phyloP scores from a whole-genome alignment of 208 protist genomes.

The Zelonia costaricensis region DNA sequence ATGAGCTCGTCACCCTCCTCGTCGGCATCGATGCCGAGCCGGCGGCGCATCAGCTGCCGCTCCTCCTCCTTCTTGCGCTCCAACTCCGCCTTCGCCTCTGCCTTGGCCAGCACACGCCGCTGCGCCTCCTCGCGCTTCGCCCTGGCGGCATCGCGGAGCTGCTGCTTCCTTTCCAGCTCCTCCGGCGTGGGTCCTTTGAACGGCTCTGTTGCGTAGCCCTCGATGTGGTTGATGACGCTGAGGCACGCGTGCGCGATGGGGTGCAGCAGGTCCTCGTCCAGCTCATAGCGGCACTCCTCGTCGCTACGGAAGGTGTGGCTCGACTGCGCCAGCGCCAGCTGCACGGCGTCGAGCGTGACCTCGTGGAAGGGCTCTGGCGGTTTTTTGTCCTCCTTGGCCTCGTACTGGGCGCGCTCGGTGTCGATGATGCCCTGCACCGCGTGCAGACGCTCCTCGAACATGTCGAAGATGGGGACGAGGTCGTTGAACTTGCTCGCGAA shows the following conservation, averaged over 20 bases:
- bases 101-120: constrained; percentile 40
- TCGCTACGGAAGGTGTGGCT: constrained; percentile 69
- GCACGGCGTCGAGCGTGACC: constrained; percentile 45
- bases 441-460: constrained; percentile 43
- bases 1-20: constrained; percentile 35
- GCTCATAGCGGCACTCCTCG: constrained; percentile 72
- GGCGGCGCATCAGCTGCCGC: constrained; percentile 48
- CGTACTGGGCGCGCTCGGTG: constrained; percentile 48
- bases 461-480: constrained; percentile 71
- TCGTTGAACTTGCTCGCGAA: constrained; percentile 83
- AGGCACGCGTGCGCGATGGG: constrained; percentile 82
- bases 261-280: constrained; percentile 89
- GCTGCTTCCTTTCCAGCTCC: constrained; percentile 55
- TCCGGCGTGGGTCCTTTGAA: constrained; percentile 54
- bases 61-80: constrained; percentile 64
- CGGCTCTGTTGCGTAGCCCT: constrained; percentile 74
- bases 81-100: constrained; percentile 51
- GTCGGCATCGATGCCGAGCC: constrained; percentile 36
- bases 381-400: constrained; percentile 44
- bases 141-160: constrained; percentile 47
- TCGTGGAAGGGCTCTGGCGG: constrained; percentile 68
- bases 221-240: constrained; percentile 75
- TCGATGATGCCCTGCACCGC: constrained; percentile 57
- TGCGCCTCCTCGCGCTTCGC: constrained; percentile 73
- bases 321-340: constrained; percentile 31